A percentile compares a stretch with the other conserved stretches of the same genome.
Conservation (phyloP, 257 asterid species). For the Ilex asprella region DNA sequence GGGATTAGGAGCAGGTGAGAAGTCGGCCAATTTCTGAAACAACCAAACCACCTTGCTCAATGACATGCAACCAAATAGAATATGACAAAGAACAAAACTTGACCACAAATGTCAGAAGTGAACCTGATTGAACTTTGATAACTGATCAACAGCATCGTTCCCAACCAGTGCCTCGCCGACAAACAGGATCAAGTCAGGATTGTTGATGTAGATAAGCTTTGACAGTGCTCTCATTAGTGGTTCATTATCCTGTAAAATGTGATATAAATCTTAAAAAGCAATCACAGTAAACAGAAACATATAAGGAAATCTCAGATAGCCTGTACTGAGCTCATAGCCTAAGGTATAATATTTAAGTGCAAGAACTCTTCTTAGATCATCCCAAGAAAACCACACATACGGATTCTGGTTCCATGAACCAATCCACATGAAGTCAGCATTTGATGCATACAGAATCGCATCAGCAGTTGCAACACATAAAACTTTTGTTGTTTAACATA, state of each 20-base stretch:
- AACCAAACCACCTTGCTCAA: background rate
- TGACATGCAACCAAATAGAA: background rate
- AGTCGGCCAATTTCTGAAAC: conserved; percentile 82
- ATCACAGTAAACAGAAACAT: background rate
- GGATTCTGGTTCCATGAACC: too few species aligned
- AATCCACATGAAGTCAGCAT: background rate
- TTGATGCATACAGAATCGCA: background rate
- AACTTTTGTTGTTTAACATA: conserved; percentile 6
- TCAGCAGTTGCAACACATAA: conserved; percentile 7
- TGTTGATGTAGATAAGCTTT: conserved; percentile 78
- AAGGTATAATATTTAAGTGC: too few species aligned
- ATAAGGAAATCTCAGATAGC: background rate
- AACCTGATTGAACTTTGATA: conserved; percentile 92
- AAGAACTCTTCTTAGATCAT: too few species aligned
- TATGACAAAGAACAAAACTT: background rate
- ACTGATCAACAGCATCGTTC: conserved; percentile 90
- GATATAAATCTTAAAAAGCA: background rate
- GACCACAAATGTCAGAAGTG: background rate
- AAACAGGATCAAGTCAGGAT: conserved; percentile 77
- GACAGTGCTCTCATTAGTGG: conserved; percentile 98
- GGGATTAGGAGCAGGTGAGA: conserved; percentile 79
- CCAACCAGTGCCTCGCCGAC: conserved; percentile 99
- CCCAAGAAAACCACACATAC: too few species aligned
- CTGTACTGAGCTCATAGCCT: too few species aligned
- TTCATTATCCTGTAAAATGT: conserved; percentile 69